Base-by-base conservation (phyloP, 148 eudicot species). In the Vaccinium darrowii region DNA sequence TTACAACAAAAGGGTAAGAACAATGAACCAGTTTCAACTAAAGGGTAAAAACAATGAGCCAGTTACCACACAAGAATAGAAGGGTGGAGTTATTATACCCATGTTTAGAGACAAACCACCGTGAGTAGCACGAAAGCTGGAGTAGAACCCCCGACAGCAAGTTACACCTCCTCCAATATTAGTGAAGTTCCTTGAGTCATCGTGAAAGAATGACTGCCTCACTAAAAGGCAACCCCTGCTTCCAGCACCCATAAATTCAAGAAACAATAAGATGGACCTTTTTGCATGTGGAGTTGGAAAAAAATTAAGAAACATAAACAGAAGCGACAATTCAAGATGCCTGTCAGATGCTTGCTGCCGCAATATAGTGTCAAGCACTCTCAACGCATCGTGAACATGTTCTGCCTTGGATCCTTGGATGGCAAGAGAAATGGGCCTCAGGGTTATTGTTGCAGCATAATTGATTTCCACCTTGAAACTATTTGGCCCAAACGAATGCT, bases 161-260 rank as follows among this genome's bases (percentile, higher is more conserved):
- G 85, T 78, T 60, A 94, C 88, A 80, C 99, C 97, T 33, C 94
- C 95, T 69, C 97, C 99, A 81, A 94, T 50, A 69, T 93, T 92
- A 74, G 89, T 87, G 53, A 86, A 88, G 83, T 92, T 92, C 84
- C 92, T 88, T 8, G 95, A 88, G 83, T 94, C 97, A 82, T 92
- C 92, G 72, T 90, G 91, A 81, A 93, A 96, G 78, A 92, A 94
- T 23, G 99, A 94, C 84, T 96, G 98, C 58, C 94, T 87, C 53
- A 94, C 92, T 86, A 92, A 77, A 83, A 96, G 93, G 88, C 95
- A 96, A 13, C 97, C 95, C 90, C 97, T 96, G 89, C 90, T 81
- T 56, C 69, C 67, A 82, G 47, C 63, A 87, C 60, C 18, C 69
- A 81, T 56, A 80, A 10, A 30, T 47, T 80, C 82, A 79, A 30